Evolutionary conservation across 202 grass and related monocot species (phyloP), one percentile per base, ranked within the genome.

Genomic region (Zizania palustris): DNA sequence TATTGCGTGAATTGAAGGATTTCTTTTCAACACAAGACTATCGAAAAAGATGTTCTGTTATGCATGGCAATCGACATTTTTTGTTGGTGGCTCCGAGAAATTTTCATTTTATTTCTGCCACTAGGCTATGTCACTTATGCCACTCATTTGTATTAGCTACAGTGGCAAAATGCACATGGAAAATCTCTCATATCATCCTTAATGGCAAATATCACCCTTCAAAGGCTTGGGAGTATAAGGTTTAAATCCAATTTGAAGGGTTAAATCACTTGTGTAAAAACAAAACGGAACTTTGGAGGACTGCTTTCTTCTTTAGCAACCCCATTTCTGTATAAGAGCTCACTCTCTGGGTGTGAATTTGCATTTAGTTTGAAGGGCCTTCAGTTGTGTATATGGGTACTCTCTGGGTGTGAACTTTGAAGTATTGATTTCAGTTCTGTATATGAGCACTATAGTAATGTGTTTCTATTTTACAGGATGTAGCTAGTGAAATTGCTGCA

Each of bases 401-500:
- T 28, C 33, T 59, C 9, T 48, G 50, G 10, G 77, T 75, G 16
- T 37, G 6, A 45, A 42, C 61, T 73, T 22, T 19, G 50, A n/a
- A 54, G 21, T 63, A 9, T 50, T 83, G 6, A 63, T 33, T 77
- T 68, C 16, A 3, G 36, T 74, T 56, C 18, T 42, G 11, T 44
- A 67, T 60, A 54, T 7, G 4, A n/a, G 0, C 44, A 4, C 11
- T 73, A 2, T 63, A 60, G 60, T 57, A 67, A 11, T 16, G 2
- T 19, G 34, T 20, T 80, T n/a, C 72, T 65, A 3, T 57, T 73
- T 60, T 73, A 34, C 77, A 98, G 95, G 95, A 98, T 68, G 95
- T 83, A 50, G 82, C 88, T 72, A 87, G 89, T 58, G 96, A 99
- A 79, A 99, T 99, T 87, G 71, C 85, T 66, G 89, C 96, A 45